phyloP scores from a whole-genome alignment of 2,329 filamentous ascomycete species.

The Arthroderma uncinatum region DNA sequence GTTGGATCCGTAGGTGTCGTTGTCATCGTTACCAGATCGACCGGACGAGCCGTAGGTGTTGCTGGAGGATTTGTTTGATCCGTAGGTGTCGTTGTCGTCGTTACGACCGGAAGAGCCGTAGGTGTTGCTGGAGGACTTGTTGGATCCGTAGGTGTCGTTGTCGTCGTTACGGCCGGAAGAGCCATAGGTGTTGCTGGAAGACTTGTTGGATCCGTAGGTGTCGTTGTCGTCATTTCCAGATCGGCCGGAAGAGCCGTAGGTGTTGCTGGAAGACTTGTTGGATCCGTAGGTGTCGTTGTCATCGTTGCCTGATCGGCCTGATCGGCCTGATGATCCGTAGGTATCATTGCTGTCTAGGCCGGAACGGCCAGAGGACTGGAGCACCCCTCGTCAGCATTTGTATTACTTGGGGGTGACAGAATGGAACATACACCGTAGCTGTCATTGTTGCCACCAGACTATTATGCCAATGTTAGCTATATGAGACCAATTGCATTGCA shows the following conservation, averaged over 20 bases:
- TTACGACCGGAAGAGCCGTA: constrained; percentile 5
- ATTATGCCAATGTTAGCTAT: not conserved
- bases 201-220: not conserved
- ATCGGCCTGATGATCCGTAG: constrained; percentile 8
- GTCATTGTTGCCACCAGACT: constrained; percentile 4
- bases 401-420: not conserved
- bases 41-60: constrained; percentile 9
- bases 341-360: not conserved
- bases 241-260: constrained; percentile 4
- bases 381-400: not conserved
- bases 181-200: not conserved
- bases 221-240: not conserved
- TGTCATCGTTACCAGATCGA: not conserved
- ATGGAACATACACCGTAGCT: constrained; percentile 7
- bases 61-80: not conserved
- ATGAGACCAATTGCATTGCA: not conserved
- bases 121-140: not conserved
- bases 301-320: constrained; percentile 4
- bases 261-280: not conserved
- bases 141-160: not conserved
- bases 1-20: not conserved
- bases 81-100: constrained; percentile 1
- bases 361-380: not conserved
- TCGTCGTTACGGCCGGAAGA: not conserved
- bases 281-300: constrained; percentile 8